Percentiles rank a stretch among this genome's conserved stretches.
Conservation (phyloP, 2,329 filamentous ascomycete genomes). For the Epichloe baconii region DNA sequence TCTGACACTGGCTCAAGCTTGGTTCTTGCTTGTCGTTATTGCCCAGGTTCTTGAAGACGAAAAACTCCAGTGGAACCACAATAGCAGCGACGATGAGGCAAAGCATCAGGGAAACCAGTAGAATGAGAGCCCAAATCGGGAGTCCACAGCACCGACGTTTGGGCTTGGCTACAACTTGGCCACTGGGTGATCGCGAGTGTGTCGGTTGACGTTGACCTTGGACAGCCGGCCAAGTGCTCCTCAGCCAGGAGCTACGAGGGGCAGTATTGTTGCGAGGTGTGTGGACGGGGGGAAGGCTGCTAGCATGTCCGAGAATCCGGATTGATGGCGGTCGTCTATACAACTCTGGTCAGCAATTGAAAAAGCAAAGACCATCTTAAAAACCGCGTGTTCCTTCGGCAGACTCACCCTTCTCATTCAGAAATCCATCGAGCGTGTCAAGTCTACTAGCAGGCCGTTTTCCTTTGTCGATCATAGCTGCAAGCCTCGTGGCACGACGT, state of each 20-base stretch:
- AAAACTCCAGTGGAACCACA: slow-evolving; percentile 58
- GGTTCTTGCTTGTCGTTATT: no score
- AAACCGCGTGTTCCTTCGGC: slow-evolving; percentile 3
- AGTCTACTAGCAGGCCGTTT: slow-evolving; percentile 48
- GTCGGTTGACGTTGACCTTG: slow-evolving; percentile 11
- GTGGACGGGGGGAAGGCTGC: slow-evolving; percentile 51
- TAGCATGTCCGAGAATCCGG: slow-evolving; percentile 50
- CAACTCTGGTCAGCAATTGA: slow-evolving; percentile 3
- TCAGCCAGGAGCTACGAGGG: slow-evolving; percentile 34
- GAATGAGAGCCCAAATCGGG: slow-evolving; percentile 63
- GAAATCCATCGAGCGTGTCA: slow-evolving; percentile 38
- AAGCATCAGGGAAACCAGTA: slow-evolving; percentile 51
- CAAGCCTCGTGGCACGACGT: slow-evolving; percentile 70
- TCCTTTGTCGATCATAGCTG: slow-evolving; percentile 77
- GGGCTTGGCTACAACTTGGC: slow-evolving; percentile 11
- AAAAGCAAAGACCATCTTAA: not conserved
- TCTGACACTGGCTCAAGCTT: no score
- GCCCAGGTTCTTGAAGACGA: slow-evolving; percentile 43
- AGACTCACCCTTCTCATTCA: slow-evolving; percentile 28
- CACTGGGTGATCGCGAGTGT: slow-evolving; percentile 7
- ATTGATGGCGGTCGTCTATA: slow-evolving; percentile 32
- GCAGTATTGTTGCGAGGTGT: slow-evolving; percentile 26
- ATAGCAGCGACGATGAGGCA: slow-evolving; percentile 69
- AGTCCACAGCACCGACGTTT: slow-evolving; percentile 68
- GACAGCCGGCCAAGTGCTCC: slow-evolving; percentile 37